A percentile compares a stretch with the other conserved stretches of the same genome.
These are phyloP conservation scores for Cryphonectria nitschkei DNA, from an alignment of 2,329 filamentous ascomycete genomes.

Conservation along the genomic window DNA sequence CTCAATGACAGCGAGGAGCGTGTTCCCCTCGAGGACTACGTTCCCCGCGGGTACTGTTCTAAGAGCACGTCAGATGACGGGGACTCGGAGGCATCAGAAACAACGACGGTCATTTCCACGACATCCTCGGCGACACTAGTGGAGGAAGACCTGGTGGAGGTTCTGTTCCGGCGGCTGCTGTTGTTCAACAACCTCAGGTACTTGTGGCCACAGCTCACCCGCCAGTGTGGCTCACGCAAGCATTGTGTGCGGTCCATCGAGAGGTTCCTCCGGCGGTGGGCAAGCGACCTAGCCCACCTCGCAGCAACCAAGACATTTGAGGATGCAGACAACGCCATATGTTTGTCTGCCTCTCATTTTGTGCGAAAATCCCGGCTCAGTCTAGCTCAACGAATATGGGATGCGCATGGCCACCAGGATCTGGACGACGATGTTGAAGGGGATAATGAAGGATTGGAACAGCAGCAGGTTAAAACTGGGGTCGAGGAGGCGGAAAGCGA, in stretches of 20 bases:
- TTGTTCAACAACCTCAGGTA: background rate
- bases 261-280: slow-evolving; percentile 13
- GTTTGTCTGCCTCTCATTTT: background rate
- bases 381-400: slow-evolving; percentile 10
- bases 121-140: slow-evolving; percentile 6
- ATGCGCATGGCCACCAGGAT: slow-evolving; percentile 6
- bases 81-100: background rate
- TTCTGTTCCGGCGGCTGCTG: slow-evolving; percentile 5
- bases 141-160: slow-evolving; percentile 5
- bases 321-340: background rate
- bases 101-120: background rate
- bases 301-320: background rate
- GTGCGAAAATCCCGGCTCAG: slow-evolving; percentile 2
- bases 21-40: background rate
- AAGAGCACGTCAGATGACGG: background rate
- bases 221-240: background rate
- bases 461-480: background rate
- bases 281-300: slow-evolving; percentile 1
- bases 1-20: background rate
- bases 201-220: slow-evolving; percentile 17
- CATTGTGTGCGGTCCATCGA: background rate
- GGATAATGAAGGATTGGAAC: background rate
- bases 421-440: background rate
- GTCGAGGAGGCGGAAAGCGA: background rate
- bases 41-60: background rate